Evolutionary conservation across 1,139 yeast genomes (phyloP), one percentile per base, ranked within the genome.

Genomic region (Pneumocystis canis): DNA sequence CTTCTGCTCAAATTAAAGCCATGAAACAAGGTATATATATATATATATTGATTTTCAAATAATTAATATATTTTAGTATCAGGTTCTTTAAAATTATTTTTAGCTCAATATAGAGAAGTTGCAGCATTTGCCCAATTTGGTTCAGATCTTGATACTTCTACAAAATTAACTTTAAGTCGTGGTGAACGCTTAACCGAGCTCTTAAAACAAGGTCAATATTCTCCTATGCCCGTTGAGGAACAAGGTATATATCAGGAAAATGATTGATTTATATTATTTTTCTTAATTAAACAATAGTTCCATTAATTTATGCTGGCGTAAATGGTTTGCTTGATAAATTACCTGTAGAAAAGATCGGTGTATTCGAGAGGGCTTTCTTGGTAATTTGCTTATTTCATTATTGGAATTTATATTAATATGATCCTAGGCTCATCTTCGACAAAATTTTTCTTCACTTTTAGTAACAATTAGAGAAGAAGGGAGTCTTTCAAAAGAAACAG

Each of bases 81-180:
- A 72, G 99, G 98, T 86, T 94, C 98, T 73, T 87, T 92, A 82
- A 92, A 92, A 82, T 88, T 92, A 80, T 92, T 89, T 96, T 88
- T 92, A 85, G 99, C 99, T 75, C 99, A 92, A 84, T 92, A 92
- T 88, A 92, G 99, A 89, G 99, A 92, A 85, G 98, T 92, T 75
- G 98, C 98, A 77, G 98, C 99, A 75, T 92, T 92, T 80, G 98
- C 99, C 75, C 99, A 92, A 84, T 92, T 92, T 84, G 98, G 99
- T 87, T 92, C 99, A 74, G 99, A 94, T 81, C 86, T 94, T 80
- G 99, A 94, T 81, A 97, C 99, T 74, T 89, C 97, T 67, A 94
- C 99, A 80, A 92, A 92, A 84, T 97, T 89, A 83, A 94, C 98
- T 76, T 86, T 94, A 79, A 57, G 14, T 35, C 92, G 99, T 87